phyloP scores from a whole-genome alignment of 495 filamentous ascomycete genomes.

The Xylaria palmicola region DNA sequence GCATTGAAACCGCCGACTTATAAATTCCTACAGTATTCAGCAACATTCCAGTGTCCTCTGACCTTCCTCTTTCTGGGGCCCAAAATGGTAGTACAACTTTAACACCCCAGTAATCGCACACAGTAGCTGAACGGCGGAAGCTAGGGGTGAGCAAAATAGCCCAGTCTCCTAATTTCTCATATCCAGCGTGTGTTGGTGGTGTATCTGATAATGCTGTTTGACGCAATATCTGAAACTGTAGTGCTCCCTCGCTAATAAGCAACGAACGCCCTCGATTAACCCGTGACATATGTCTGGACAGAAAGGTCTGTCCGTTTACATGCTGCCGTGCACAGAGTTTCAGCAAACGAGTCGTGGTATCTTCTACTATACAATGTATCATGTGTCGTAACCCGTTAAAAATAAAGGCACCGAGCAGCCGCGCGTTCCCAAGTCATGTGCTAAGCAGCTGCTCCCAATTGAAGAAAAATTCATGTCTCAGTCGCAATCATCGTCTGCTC shows the following conservation, averaged over 20 bases:
- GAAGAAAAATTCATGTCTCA: background rate
- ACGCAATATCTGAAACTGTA: background rate
- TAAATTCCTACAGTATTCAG: too few species aligned
- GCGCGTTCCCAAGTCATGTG: background rate
- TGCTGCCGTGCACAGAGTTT: background rate
- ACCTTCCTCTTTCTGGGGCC: too few species aligned
- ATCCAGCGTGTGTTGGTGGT: background rate
- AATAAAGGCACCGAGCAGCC: background rate
- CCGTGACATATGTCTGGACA: background rate
- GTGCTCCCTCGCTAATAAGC: background rate
- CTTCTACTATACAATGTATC: slow-evolving; percentile 7
- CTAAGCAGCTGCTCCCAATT: background rate
- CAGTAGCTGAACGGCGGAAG: background rate
- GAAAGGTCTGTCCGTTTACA: background rate
- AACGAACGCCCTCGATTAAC: background rate
- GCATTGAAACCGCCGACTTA: too few species aligned
- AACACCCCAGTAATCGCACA: background rate
- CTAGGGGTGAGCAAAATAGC: background rate
- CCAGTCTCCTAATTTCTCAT: background rate
- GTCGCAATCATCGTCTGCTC: slow-evolving; percentile 11
- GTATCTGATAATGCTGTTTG: background rate
- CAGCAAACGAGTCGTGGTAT: slow-evolving; percentile 9
- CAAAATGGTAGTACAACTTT: background rate
- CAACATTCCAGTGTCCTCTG: too few species aligned
- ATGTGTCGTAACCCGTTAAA: slow-evolving; percentile 8